Conservation (phyloP, 2,329 filamentous ascomycete species). For the Diaporthe vexans region DNA sequence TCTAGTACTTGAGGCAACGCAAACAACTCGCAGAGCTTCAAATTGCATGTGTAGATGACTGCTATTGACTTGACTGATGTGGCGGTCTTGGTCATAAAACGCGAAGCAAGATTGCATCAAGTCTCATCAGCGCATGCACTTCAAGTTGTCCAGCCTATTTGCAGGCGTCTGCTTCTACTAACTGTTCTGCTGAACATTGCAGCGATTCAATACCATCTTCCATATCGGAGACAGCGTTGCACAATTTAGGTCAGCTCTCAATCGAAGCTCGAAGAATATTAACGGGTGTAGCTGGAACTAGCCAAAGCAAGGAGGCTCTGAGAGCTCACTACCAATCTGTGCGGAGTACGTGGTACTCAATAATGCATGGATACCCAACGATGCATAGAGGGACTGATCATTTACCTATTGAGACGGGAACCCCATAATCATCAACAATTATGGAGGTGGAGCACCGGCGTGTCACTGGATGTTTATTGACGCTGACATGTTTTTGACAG, state of each 20-base stretch:
- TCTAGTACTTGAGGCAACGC: too few species aligned
- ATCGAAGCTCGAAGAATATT: neutral
- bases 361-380: neutral
- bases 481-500: neutral
- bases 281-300: neutral
- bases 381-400: slow-evolving; percentile 3
- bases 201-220: neutral
- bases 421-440: neutral
- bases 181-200: neutral
- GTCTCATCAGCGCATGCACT: neutral
- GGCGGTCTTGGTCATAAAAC: neutral
- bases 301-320: neutral
- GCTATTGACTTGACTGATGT: too few species aligned
- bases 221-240: neutral
- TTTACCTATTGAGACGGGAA: neutral
- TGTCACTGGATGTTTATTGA: neutral
- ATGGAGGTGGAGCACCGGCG: neutral
- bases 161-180: neutral
- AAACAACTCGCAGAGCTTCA: neutral
- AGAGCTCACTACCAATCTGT: neutral
- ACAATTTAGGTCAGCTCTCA: neutral
- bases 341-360: neutral
- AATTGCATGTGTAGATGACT: neutral
- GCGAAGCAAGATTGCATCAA: neutral
- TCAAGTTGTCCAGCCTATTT: too few species aligned